Base-by-base conservation (phyloP, 1,139 yeast species). In the Citeromyces hawaiiensis region DNA sequence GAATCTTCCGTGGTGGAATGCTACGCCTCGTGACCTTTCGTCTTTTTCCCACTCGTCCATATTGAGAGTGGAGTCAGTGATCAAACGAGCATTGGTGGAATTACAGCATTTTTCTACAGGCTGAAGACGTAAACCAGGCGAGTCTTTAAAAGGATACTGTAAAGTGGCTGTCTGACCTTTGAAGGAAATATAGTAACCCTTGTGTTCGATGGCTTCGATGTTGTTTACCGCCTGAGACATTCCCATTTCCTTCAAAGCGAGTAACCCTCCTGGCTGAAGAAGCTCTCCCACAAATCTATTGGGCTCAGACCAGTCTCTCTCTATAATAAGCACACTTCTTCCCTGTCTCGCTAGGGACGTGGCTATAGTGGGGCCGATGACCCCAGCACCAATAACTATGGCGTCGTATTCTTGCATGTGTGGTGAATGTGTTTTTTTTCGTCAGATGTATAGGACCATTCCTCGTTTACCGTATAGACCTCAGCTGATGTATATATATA, bases 221-320 rank as follows among this genome's bases (percentile, higher is more conserved):
- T 74, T 74, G 51, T 86, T 85, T 36, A 91, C 63, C 2, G 94
- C 79, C 46, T 76, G 73, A 21, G 72, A 71, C 83, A 91, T 76
- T 4, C 96, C 97, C 29, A 91, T 64, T 48, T 83, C 79, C 47
- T 70, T 66, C 44, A 91, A 66, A 1, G 96, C 93, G 54, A 81
- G 74, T 31, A 88, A 64, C 11, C 98, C 98, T 21, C 87, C 91
- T 4, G 99, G 99, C 59, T 91, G 99, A 70, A 91, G 70, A 52
- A 91, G 69, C 58, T 91, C 99, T 35, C 99, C 99, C 33, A 91
- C 98, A 43, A 91, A 91, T 49, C 98, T 72, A 58, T 91, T 96
- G 1, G 98, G 98, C 56, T 76, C 83, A 19, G 74, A 59, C 83
- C 96, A 82, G 55, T 86, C 96, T 47, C 97, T 71, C 58, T 91